Evolutionary conservation across 352 stramenopile genomes (phyloP).

Genomic region (Phytophthora hybrid): DNA sequence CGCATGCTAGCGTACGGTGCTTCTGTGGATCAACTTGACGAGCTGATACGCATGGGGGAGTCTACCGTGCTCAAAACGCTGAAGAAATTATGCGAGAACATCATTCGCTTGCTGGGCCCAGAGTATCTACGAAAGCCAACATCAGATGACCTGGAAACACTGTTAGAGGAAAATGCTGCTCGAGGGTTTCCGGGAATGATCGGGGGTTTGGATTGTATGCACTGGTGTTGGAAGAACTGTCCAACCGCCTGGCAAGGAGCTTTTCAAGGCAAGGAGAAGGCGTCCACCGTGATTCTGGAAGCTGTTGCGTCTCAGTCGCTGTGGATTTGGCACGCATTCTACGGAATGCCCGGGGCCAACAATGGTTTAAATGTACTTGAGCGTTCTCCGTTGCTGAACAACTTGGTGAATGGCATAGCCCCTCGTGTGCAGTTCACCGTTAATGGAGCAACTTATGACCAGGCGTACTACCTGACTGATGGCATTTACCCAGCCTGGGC

Average conservation of each 20-base stretch:
- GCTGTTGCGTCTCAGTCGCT: not conserved
- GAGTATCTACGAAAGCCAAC: not conserved
- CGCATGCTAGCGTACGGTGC: too few relatives aligned
- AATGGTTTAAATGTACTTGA: conserved; percentile 13
- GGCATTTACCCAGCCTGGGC: conserved; percentile 4
- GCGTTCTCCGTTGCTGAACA: conserved; percentile 3
- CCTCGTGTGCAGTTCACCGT: not conserved
- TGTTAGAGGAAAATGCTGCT: not conserved
- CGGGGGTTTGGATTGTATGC: conserved; percentile 3
- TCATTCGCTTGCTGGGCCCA: too few relatives aligned
- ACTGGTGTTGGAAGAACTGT: too few relatives aligned
- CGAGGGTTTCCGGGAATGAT: conserved; percentile 3
- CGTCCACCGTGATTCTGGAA: not conserved
- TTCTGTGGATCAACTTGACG: too few relatives aligned
- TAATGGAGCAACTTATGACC: conserved; percentile 6
- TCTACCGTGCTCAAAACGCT: not conserved
- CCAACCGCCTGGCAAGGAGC: too few relatives aligned
- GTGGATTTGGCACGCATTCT: conserved; percentile 19
- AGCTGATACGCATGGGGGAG: too few relatives aligned
- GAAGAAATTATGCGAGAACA: not conserved
- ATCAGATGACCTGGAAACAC: not conserved
- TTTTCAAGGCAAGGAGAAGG: too few relatives aligned
- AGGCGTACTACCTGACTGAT: conserved; percentile 6
- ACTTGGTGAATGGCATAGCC: not conserved
- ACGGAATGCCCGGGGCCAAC: conserved; percentile 11